Evolutionary conservation across 2,329 filamentous ascomycete genomes (phyloP), one percentile per base, ranked within the genome.

Genomic region (Monosporascus sp.): DNA sequence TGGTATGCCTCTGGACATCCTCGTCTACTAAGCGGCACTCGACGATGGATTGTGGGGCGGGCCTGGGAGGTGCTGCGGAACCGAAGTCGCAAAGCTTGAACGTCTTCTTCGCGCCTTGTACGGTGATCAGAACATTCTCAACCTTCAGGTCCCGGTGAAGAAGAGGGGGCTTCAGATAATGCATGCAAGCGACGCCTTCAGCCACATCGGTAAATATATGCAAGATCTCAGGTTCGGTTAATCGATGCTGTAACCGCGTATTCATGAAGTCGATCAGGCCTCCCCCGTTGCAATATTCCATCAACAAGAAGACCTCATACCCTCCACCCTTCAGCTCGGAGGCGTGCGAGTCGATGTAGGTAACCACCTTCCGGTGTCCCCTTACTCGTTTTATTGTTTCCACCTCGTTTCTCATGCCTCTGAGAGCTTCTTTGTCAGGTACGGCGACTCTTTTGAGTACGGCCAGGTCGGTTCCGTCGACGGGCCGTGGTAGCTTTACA

Each of bases 341-440:
- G 38, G 94, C 94, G 73, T 99, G 94, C 60, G 93, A 97, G 76
- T 99, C 94, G 70, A 97, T 92, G 74, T 99, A 99, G 54, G 88
- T 97, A 65, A 99, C 94, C 67, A 99, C 97, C 64, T 94, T 88
- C 58, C 86, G 85, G 79, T 97, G 94, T 53, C 94, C 94, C 78
- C 96, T 96, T 64, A 99, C 81, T 73, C 94, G 92, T 85, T 99
- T 99, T 94, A 99, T 99, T 15, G 94, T 99, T 76, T 99, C 94
- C 63, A 99, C 94, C 78, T 99, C 94, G 61, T 87, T 97, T 71
- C 94, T 86, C 94, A 99, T 97, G 72, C 89, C 92, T 58, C 90
- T 89, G 74, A 99, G 78, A 54, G 93, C 85, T 60, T 96, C 89
- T 79, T 96, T 97, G 74, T 99, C 94, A 35, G 94, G 91, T 50